phyloP scores from a whole-genome alignment of 1,284 basidiomycete species.

The Testicularia cyperi region DNA sequence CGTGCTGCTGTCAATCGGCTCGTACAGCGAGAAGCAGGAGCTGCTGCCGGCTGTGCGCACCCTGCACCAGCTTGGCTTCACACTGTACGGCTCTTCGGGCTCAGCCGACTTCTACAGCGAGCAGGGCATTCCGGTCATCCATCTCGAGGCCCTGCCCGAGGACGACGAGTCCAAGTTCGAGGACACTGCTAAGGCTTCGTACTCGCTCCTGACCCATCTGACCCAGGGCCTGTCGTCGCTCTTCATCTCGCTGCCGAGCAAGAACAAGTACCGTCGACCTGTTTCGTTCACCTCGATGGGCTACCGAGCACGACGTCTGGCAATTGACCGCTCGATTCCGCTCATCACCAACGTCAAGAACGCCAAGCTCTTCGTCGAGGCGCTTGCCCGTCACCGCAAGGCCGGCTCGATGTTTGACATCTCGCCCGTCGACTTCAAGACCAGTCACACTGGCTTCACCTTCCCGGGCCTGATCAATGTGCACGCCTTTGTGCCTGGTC shows the following conservation, averaged over 20 bases:
- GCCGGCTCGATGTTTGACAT: slow-evolving; percentile 77
- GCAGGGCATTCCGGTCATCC: slow-evolving; percentile 57
- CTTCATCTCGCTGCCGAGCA: slow-evolving; percentile 98
- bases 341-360: slow-evolving; percentile 99
- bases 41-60: slow-evolving; percentile 95
- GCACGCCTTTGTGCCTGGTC: slow-evolving; percentile 79
- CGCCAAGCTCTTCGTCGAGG: slow-evolving; percentile 94
- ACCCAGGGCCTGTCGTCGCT: slow-evolving; percentile 64
- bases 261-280: slow-evolving; percentile 95
- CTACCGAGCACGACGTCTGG: slow-evolving; percentile 94
- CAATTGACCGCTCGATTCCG: slow-evolving; percentile 97
- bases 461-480: slow-evolving; percentile 93
- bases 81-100: slow-evolving; percentile 93
- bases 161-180: slow-evolving; percentile 55
- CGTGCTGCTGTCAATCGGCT: slow-evolving; percentile 88
- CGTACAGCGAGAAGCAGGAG: slow-evolving; percentile 96
- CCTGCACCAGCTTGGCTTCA: slow-evolving; percentile 88
- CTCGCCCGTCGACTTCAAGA: slow-evolving; percentile 89
- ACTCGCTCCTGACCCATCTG: slow-evolving; percentile 58
- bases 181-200: slow-evolving; percentile 52
- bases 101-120: slow-evolving; percentile 68
- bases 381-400: slow-evolving; percentile 71
- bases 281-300: slow-evolving; percentile 96
- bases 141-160: slow-evolving; percentile 58
- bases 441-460: slow-evolving; percentile 78